Evolutionary conservation across 1,284 basidiomycete genomes (phyloP).

Genomic region (Vanrija sp.): DNA sequence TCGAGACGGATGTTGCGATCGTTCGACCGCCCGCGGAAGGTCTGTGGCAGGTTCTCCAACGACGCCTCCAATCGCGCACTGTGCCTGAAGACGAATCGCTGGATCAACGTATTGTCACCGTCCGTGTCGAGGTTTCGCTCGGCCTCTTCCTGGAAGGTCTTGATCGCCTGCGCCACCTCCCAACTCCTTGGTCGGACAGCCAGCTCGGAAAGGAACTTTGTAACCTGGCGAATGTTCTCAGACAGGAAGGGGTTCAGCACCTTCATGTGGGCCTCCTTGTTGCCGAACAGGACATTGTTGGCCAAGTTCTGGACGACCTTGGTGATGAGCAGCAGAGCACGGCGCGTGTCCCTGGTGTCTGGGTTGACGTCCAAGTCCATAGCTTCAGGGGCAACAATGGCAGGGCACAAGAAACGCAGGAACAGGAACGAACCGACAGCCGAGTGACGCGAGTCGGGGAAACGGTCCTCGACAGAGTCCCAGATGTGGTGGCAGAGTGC

Average conservation of each 20-base stretch:
- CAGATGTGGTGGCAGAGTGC: slow-evolving; percentile 83
- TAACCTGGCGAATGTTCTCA: slow-evolving; percentile 72
- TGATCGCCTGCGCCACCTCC: slow-evolving; percentile 36
- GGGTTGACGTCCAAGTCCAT: slow-evolving; percentile 75
- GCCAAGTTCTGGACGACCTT: slow-evolving; percentile 89
- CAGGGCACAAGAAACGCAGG: slow-evolving; percentile 67
- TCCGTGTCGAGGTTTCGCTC: slow-evolving; percentile 35
- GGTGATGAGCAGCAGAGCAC: slow-evolving; percentile 77
- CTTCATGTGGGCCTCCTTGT: slow-evolving; percentile 76
- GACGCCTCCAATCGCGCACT: slow-evolving; percentile 26
- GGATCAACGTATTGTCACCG: slow-evolving; percentile 36
- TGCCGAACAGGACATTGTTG: slow-evolving; percentile 87
- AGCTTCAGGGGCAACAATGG: slow-evolving; percentile 76
- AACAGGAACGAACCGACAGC: slow-evolving; percentile 90
- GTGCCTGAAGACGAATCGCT: slow-evolving; percentile 40
- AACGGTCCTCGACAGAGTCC: slow-evolving; percentile 70
- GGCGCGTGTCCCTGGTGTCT: slow-evolving; percentile 60
- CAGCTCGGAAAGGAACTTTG: slow-evolving; percentile 74
- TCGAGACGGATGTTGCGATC: slow-evolving; percentile 44
- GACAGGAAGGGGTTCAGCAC: slow-evolving; percentile 72
- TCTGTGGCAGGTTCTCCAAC: slow-evolving; percentile 29
- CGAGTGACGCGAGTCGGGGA: slow-evolving; percentile 78
- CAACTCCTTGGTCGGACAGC: slow-evolving; percentile 52
- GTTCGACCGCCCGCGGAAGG: slow-evolving; percentile 19
- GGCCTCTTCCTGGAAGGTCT: slow-evolving; percentile 32